A percentile compares a stretch with the other conserved stretches of the same genome.
phyloP scores from a whole-genome alignment of 257 asterid species.

The Solanum bukasovii region DNA sequence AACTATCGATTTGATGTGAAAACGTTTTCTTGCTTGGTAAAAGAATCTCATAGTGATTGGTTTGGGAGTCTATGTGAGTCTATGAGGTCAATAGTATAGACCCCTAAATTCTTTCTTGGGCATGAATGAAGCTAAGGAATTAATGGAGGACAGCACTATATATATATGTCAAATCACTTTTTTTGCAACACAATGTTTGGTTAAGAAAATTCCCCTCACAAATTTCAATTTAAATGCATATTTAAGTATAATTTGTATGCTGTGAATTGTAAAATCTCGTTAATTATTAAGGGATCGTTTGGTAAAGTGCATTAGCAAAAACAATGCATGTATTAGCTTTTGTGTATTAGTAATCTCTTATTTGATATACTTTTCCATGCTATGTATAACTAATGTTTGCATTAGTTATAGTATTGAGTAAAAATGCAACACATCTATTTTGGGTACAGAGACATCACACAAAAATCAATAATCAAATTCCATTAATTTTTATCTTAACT shows the following conservation, averaged over 20 bases:
- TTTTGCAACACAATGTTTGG: not conserved
- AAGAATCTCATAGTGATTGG: not conserved
- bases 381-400: no score
- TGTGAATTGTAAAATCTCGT: not conserved
- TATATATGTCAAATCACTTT: not conserved
- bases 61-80: not conserved
- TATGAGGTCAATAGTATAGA: not conserved
- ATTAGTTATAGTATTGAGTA: no score
- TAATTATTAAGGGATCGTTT: no score
- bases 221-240: no score
- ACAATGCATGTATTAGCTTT: no score
- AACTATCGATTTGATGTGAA: not conserved
- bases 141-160: not conserved
- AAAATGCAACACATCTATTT: not conserved
- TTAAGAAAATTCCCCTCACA: not conserved
- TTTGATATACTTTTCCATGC: no score
- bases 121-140: not conserved
- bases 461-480: not conserved
- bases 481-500: not conserved
- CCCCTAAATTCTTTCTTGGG: not conserved
- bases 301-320: no score
- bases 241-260: no score
- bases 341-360: no score
- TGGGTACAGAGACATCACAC: not conserved
- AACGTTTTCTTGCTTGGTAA: not conserved